Evolutionary conservation across 495 filamentous ascomycete species (phyloP), one percentile per base, ranked within the genome.

Genomic region (Mycothermus thermophilus): DNA sequence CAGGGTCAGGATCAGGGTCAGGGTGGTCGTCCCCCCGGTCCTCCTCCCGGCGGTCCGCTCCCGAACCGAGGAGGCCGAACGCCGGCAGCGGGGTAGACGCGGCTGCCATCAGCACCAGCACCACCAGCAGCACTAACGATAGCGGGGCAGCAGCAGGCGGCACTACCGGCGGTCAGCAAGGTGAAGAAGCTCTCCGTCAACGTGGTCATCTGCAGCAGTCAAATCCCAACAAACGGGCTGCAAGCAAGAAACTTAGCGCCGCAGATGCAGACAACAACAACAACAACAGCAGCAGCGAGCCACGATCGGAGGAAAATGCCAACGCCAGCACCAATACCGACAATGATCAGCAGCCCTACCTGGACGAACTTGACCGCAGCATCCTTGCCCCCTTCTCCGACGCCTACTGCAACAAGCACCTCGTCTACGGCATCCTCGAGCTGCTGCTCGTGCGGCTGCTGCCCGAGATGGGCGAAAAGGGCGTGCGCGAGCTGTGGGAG

Each of bases 361-460:
- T 66, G 18, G 41, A 34, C 27, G 60, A 71, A 44, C 63, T 78
- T 23, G 73, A 67, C 30, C 52, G 63, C 31, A 54, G 48, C 37
- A 61, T 80, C 16, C 66, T 95, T 13, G 78, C 84, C 44, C 59
- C 83, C 11, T 80, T 93, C 48, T 68, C 67, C 2, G 83, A 93
- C 54, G 68, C 67, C 8, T 95, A 93, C 57, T 74, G 81, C 52
- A 96, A 95, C 60, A 88, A 81, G 57, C 86, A 96, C 54, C 57
- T 97, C 8, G 54, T 87, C 27, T 92, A 88, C 44, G 62, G 68
- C 15, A 63, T 85, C 25, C 46, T 94, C 25, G 90, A 96, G 55
- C 59, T 83, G 34, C 39, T 93, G 0, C 60, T 97, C 10, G 74
- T 80, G 23, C 71, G 77, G 45, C 56, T 95, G 21, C 65, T 93